phyloP scores from a whole-genome alignment of 1,284 basidiomycete species.

The Trametes polyzona region DNA sequence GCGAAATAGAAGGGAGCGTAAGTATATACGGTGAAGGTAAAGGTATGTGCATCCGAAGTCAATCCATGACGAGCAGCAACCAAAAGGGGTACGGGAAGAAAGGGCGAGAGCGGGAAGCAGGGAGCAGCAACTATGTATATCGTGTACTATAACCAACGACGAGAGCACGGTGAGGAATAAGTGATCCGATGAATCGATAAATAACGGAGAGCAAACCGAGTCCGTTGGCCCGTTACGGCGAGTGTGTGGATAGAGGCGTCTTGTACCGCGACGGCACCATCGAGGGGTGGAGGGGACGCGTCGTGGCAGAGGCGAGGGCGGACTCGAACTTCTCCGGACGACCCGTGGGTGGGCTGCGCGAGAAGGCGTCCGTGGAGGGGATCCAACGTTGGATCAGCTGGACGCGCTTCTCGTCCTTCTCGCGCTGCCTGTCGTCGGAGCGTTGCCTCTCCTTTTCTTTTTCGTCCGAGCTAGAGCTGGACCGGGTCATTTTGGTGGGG shows the following conservation, averaged over 20 bases:
- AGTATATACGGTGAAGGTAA: slow-evolving; percentile 26
- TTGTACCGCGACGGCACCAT: slow-evolving; percentile 34
- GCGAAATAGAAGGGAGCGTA: slow-evolving; percentile 22
- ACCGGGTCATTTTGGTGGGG: slow-evolving; percentile 38
- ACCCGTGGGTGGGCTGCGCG: slow-evolving; percentile 33
- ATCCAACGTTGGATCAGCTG: slow-evolving; percentile 40
- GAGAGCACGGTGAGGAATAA: slow-evolving; percentile 26
- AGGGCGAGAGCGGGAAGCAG: slow-evolving; percentile 17
- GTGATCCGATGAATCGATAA: slow-evolving; percentile 28
- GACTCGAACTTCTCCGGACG: slow-evolving; percentile 24
- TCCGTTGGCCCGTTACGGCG: slow-evolving; percentile 25
- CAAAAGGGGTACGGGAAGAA: slow-evolving; percentile 3
- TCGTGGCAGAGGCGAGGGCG: slow-evolving; percentile 17
- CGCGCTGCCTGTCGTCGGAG: slow-evolving; percentile 23
- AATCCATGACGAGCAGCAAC: slow-evolving; percentile 25
- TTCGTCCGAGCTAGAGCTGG: slow-evolving; percentile 38
- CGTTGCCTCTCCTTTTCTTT: slow-evolving; percentile 35
- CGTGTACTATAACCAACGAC: slow-evolving; percentile 28
- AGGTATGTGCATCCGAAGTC: slow-evolving; percentile 24
- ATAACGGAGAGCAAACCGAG: slow-evolving; percentile 25
- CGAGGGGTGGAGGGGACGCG: slow-evolving; percentile 25
- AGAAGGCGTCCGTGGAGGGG: slow-evolving; percentile 31
- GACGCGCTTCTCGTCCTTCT: slow-evolving; percentile 33
- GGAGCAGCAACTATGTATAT: slow-evolving; percentile 27
- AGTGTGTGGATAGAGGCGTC: slow-evolving; percentile 35